Evolutionary conservation across 164 flowering plant genomes (phyloP), one percentile per base, ranked within the genome.

Genomic region (Cinnamomum chago): DNA sequence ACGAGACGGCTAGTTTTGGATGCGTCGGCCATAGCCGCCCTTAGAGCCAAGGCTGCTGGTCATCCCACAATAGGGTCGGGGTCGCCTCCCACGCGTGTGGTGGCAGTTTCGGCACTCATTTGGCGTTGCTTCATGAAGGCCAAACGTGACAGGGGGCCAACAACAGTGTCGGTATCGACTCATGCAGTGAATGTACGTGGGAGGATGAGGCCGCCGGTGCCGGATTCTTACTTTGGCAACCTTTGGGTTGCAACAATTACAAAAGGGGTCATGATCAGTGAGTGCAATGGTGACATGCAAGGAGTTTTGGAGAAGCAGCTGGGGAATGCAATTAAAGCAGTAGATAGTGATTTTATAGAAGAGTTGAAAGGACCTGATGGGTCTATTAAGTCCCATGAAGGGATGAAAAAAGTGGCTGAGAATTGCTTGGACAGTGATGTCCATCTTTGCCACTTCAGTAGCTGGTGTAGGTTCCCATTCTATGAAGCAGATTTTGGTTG

Each of bases 1-100:
- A 87, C 88, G 0, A 85, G 65, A 67, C 84, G 90, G 78, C 79
- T 86, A 3, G 75, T 89, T 27, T 89, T 88, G 68, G 82, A 81
- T 68, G 80, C 78, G 0, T 66, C 83, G 0, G 80, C 82, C 2
- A 78, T 88, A 58, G 73, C 81, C 50, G 58, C 71, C 0, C 83
- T 88, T 12, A 77, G 79, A 70, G 76, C 74, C 2, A 69, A 69
- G 71, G 82, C 79, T 10, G 58, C 15, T 28, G 25, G 7, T 9
- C 47, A 40, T 40, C 75, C 35, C 2, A 50, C 60, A 55, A 2
- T 15, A 14, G 60, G 7, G 13, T n/a, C n/a, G n/a, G n/a, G n/a
- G n/a, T 55, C 23, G 17, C 2, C 51, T 58, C 89, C 90, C 0
- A 85, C 90, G 0, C 78, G 88, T 0, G 78, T 88, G 0, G 89